These are phyloP conservation scores for Podila epigama DNA, from an alignment of 192 early-diverging fungal species.

Conservation along the genomic window DNA sequence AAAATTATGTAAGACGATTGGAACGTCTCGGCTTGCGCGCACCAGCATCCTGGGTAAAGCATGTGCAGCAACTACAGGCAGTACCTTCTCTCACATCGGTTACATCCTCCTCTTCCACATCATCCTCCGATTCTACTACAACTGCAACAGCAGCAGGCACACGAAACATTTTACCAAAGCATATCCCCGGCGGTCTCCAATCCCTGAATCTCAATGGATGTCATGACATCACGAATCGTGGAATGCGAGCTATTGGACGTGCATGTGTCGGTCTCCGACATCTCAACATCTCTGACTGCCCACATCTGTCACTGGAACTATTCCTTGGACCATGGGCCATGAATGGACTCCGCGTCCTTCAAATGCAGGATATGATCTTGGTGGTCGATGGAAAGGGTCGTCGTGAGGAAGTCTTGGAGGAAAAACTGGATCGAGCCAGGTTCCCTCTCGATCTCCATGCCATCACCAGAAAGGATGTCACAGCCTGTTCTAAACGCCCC, in stretches of 20 bases:
- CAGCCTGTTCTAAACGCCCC: background rate
- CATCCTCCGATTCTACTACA: background rate
- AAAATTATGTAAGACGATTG: constrained; percentile 10
- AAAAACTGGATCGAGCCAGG: background rate
- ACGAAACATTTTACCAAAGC: background rate
- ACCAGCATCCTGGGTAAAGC: constrained; percentile 9
- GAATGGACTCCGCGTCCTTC: background rate
- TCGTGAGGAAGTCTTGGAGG: background rate
- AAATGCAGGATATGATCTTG: constrained; percentile 3
- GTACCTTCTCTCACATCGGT: background rate
- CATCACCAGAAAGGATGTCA: background rate
- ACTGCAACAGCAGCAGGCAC: background rate
- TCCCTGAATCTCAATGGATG: constrained; percentile 3
- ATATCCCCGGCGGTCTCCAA: constrained; percentile 6
- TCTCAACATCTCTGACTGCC: constrained; percentile 2
- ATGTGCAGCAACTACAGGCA: background rate
- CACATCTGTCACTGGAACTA: background rate
- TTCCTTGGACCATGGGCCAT: constrained; percentile 28
- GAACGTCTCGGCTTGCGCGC: constrained; percentile 6
- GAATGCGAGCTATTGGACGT: constrained; percentile 16
- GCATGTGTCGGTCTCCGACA: constrained; percentile 17
- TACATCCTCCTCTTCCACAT: background rate
- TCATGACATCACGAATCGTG: constrained; percentile 1
- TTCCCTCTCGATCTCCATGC: background rate
- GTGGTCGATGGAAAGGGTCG: too few relatives aligned